These are phyloP conservation scores for Diplodia intermedia DNA, from an alignment of 2,329 filamentous ascomycete genomes.

Conservation along the genomic window DNA sequence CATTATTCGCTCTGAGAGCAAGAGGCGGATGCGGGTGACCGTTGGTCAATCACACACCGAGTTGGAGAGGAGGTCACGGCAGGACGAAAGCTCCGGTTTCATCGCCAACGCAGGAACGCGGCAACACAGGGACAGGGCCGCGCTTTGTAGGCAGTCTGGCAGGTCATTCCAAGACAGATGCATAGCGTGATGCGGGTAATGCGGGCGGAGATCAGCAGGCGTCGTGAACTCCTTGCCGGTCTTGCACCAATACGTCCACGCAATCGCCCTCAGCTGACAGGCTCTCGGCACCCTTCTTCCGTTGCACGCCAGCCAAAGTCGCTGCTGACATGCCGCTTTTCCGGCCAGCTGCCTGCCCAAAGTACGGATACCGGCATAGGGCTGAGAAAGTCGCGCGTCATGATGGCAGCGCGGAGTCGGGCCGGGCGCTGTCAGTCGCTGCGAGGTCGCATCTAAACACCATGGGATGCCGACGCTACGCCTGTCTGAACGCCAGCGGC, in stretches of 20 bases:
- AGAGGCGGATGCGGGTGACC: not conserved
- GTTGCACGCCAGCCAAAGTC: constrained; percentile 2
- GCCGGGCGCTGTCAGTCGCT: not conserved
- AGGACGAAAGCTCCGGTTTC: not conserved
- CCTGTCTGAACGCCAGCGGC: not conserved
- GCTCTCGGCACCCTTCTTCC: constrained; percentile 14
- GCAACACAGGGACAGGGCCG: not conserved
- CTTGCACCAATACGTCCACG: constrained; percentile 13
- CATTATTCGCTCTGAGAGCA: not conserved
- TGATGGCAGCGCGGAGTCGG: constrained; percentile 2
- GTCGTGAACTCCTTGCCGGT: not conserved
- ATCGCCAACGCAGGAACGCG: not conserved
- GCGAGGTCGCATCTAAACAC: constrained; percentile 1
- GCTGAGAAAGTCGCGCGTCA: not conserved
- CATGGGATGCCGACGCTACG: constrained; percentile 6
- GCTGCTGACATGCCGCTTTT: constrained; percentile 9
- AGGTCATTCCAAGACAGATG: constrained; percentile 7
- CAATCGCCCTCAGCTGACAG: constrained; percentile 12
- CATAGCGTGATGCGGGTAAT: constrained; percentile 5
- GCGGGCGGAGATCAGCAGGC: not conserved
- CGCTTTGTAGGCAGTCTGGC: not conserved
- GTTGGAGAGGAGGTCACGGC: not conserved
- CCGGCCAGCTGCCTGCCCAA: not conserved
- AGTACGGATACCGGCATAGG: constrained; percentile 10
- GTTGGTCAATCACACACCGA: not conserved